Evolutionary conservation across 768 basidiomycete species (phyloP).

Genomic region (Mycena rosella): DNA sequence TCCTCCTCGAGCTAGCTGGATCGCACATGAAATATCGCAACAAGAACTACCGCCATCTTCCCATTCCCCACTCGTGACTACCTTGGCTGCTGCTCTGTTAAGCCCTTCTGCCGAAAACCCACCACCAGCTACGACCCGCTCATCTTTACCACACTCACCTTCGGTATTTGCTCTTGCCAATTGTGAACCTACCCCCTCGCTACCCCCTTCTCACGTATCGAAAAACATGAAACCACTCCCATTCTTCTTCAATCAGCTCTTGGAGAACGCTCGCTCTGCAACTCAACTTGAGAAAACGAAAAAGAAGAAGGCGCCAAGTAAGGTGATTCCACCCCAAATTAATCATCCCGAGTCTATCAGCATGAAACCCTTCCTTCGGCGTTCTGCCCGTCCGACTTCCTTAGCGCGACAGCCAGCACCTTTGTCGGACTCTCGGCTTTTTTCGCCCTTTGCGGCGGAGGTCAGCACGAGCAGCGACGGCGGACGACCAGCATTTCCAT

Average conservation of each 20-base stretch:
- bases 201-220: background rate
- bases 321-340: background rate
- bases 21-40: background rate
- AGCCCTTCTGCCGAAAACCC: background rate
- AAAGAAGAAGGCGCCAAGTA: slow-evolving; percentile 12
- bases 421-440: background rate
- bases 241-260: slow-evolving; percentile 31
- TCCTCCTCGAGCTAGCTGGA: background rate
- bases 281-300: slow-evolving; percentile 21
- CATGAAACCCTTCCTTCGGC: slow-evolving; percentile 22
- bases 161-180: background rate
- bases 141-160: background rate
- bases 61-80: background rate
- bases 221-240: slow-evolving; percentile 22
- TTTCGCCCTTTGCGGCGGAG: background rate
- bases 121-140: background rate
- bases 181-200: background rate
- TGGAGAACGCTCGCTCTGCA: slow-evolving; percentile 31
- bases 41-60: background rate
- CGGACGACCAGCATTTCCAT: background rate
- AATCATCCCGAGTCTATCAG: slow-evolving; percentile 12
- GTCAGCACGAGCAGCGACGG: background rate
- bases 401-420: background rate
- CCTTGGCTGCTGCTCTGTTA: background rate
- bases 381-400: slow-evolving; percentile 13